Conservation (phyloP, 805 yeast species). For the Cyberlindnera veronae region DNA sequence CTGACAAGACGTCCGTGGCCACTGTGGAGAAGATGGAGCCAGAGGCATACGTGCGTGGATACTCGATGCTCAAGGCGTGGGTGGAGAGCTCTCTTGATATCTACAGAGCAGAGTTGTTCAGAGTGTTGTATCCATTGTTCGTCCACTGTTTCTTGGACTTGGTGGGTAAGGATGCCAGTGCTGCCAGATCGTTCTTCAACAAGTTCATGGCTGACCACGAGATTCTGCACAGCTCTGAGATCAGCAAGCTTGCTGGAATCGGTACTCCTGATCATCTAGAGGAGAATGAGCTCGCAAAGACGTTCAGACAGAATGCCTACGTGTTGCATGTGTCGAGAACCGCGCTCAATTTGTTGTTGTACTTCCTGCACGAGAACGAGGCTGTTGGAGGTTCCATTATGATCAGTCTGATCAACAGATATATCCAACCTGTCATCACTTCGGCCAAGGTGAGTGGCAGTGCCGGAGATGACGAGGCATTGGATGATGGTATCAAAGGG, state of each 20-base stretch:
- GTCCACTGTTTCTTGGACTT: constrained; percentile 83
- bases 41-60: constrained; percentile 73
- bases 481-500: constrained; percentile 36
- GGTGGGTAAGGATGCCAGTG: constrained; percentile 55
- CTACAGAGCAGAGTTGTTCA: constrained; percentile 81
- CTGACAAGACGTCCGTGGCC: constrained; percentile 19
- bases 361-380: constrained; percentile 88
- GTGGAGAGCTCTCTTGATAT: constrained; percentile 86
- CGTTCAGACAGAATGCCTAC: constrained; percentile 71
- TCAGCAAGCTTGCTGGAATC: constrained; percentile 67
- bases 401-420: constrained; percentile 81
- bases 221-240: constrained; percentile 73
- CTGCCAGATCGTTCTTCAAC: constrained; percentile 74
- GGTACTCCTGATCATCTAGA: constrained; percentile 75
- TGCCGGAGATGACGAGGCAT: constrained; percentile 32
- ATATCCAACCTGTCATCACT: constrained; percentile 51
- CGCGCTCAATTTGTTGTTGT: constrained; percentile 75
- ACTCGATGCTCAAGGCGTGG: constrained; percentile 80
- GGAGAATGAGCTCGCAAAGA: constrained; percentile 78
- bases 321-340: constrained; percentile 75
- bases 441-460: constrained; percentile 37
- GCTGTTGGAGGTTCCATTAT: constrained; percentile 86
- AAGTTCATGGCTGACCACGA: constrained; percentile 70
- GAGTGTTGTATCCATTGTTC: constrained; percentile 88
- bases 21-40: constrained; percentile 39